Conservation (phyloP, 169 alveolate species). For the Toxoplasma gondii region DNA sequence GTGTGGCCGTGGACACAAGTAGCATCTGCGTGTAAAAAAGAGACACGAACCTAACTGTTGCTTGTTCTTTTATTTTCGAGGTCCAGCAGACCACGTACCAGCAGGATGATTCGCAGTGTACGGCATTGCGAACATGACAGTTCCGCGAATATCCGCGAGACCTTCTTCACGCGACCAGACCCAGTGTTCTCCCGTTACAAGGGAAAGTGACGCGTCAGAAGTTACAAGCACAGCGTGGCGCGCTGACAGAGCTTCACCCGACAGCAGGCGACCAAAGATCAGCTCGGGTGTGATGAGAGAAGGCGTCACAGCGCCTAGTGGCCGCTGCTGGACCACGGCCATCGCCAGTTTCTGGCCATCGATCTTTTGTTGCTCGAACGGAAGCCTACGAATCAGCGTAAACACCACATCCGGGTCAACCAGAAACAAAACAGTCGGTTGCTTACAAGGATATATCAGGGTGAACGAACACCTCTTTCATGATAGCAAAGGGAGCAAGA, state of each 20-base stretch:
- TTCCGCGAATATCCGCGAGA: conserved; percentile 28
- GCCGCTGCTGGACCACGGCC: conserved; percentile 1
- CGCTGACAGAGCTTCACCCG: not conserved
- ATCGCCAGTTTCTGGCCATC: not conserved
- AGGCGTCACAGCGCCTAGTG: not conserved
- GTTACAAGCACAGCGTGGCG: not conserved
- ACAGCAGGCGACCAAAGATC: not conserved
- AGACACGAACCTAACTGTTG: no score
- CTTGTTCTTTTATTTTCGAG: no score
- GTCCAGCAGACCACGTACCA: not conserved
- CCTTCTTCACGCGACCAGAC: conserved; percentile 29
- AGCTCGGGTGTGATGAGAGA: not conserved
- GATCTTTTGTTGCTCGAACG: not conserved
- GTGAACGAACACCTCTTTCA: no score
- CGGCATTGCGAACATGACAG: conserved; percentile 18
- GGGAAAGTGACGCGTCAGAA: not conserved
- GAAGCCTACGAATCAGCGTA: not conserved
- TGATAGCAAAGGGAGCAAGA: no score
- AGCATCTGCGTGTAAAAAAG: no score
- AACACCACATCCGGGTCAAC: no score
- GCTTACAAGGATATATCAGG: no score
- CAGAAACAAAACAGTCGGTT: no score
- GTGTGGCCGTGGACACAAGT: no score
- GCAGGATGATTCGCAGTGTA: not conserved
- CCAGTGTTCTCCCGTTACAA: not conserved